A percentile compares a stretch with the other conserved stretches of the same genome.
These are phyloP conservation scores for Isatis tinctoria DNA, from an alignment of 345 rosid genomes.

Conservation along the genomic window DNA sequence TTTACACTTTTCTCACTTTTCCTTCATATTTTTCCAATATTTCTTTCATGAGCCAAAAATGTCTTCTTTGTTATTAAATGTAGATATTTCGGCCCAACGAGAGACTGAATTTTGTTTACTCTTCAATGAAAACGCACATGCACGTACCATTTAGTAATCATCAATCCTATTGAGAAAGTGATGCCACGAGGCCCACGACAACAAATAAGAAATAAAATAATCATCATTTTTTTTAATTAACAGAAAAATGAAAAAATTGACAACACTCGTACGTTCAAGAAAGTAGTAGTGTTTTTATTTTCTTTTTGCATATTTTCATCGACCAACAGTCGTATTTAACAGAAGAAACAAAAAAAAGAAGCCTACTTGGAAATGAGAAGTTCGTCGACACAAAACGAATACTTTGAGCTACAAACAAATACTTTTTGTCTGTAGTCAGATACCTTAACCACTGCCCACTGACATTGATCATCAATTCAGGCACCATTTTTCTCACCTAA, in stretches of 20 bases:
- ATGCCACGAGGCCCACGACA: neutral
- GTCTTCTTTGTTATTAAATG: slow-evolving; percentile 11
- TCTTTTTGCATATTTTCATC: neutral
- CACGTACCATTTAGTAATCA: slow-evolving; percentile 1
- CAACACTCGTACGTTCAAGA: neutral
- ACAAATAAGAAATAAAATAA: neutral
- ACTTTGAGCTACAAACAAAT: slow-evolving; percentile 10
- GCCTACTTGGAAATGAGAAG: neutral
- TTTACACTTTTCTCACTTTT: no score
- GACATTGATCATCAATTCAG: slow-evolving; percentile 18
- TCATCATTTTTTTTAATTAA: neutral
- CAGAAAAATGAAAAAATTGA: neutral
- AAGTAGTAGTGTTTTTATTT: neutral
- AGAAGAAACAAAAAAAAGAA: neutral
- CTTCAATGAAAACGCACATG: slow-evolving; percentile 3
- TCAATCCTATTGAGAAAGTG: neutral
- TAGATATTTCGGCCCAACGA: slow-evolving; percentile 1
- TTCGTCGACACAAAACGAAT: slow-evolving; percentile 7
- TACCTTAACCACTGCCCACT: slow-evolving; percentile 32
- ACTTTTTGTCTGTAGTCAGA: slow-evolving; percentile 17
- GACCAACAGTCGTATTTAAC: neutral
- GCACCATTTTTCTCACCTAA: slow-evolving; percentile 21
- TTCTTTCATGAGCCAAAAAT: neutral
- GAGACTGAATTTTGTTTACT: slow-evolving; percentile 1
- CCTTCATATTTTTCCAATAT: no score